phyloP scores from a whole-genome alignment of 1,284 basidiomycete species.

The Naganishia liquefaciens region DNA sequence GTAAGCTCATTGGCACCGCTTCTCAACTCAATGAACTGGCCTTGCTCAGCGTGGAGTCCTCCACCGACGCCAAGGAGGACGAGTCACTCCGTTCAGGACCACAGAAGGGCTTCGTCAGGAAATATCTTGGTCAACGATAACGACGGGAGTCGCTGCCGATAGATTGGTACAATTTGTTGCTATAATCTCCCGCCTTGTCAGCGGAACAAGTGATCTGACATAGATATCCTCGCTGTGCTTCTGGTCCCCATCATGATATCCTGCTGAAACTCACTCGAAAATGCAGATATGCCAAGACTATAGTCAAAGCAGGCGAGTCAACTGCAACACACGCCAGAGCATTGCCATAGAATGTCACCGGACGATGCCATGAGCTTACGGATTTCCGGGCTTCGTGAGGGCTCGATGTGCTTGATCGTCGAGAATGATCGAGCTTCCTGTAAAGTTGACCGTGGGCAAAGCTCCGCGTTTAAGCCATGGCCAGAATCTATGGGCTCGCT shows the following conservation, averaged over 20 bases:
- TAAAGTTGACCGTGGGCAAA: too few species aligned
- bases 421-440: too few species aligned
- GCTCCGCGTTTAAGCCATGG: too few species aligned
- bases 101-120: slow-evolving; percentile 25
- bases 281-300: too few species aligned
- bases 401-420: too few species aligned
- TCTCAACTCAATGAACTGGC: slow-evolving; percentile 44
- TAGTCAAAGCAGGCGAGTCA: too few species aligned
- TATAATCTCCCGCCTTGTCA: slow-evolving; percentile 16
- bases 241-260: slow-evolving; percentile 12
- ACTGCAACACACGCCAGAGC: too few species aligned
- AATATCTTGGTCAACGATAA: slow-evolving; percentile 15
- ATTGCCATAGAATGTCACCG: too few species aligned
- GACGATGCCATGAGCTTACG: too few species aligned
- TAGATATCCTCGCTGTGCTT: slow-evolving; percentile 27
- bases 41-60: slow-evolving; percentile 44
- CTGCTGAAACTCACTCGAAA: too few species aligned
- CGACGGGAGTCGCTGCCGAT: not conserved
- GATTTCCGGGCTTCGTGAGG: too few species aligned
- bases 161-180: not conserved
- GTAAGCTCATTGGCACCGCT: slow-evolving; percentile 48
- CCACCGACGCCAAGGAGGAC: slow-evolving; percentile 41
- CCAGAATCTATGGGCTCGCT: too few species aligned
- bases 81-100: slow-evolving; percentile 5
- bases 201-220: slow-evolving; percentile 26